Evolutionary conservation across 2,329 filamentous ascomycete genomes (phyloP).

Genomic region (Aspergillus chevalieri): DNA sequence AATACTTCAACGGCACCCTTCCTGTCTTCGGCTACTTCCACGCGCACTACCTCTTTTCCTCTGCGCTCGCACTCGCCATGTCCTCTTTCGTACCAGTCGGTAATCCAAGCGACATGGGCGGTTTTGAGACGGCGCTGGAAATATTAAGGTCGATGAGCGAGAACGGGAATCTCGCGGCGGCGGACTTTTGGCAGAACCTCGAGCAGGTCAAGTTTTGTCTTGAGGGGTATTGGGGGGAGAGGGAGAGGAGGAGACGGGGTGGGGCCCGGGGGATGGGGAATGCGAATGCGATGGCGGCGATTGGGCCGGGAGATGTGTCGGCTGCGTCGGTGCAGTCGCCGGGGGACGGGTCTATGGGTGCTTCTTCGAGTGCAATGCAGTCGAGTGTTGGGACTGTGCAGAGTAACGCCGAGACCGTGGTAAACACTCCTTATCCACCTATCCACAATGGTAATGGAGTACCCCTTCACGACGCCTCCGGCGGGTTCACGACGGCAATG

Average conservation of each 20-base stretch:
- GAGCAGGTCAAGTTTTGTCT: slow-evolving; percentile 28
- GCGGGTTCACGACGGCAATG: slow-evolving; percentile 33
- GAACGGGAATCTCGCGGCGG: slow-evolving; percentile 31
- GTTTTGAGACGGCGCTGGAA: slow-evolving; percentile 28
- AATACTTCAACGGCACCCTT: slow-evolving; percentile 34
- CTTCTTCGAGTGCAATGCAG: not conserved
- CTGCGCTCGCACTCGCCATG: slow-evolving; percentile 32
- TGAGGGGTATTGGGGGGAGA: slow-evolving; percentile 14
- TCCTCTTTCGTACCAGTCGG: slow-evolving; percentile 30
- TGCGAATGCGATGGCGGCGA: not conserved
- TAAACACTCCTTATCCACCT: no score
- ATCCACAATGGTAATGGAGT: slow-evolving; percentile 3
- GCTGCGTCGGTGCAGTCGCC: not conserved
- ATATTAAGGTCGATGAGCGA: slow-evolving; percentile 28
- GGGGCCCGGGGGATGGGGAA: not conserved
- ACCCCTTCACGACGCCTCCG: slow-evolving; percentile 19
- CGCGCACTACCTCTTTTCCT: slow-evolving; percentile 36
- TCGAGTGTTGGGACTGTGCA: not conserved
- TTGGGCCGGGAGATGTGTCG: slow-evolving; percentile 1
- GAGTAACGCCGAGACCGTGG: no score
- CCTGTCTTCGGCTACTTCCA: slow-evolving; percentile 37
- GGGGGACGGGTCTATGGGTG: not conserved
- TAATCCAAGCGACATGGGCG: slow-evolving; percentile 22
- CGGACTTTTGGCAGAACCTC: slow-evolving; percentile 30
- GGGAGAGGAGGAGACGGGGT: not conserved